Conservation (phyloP, 2,329 filamentous ascomycete genomes). For the Fusarium concolor region DNA sequence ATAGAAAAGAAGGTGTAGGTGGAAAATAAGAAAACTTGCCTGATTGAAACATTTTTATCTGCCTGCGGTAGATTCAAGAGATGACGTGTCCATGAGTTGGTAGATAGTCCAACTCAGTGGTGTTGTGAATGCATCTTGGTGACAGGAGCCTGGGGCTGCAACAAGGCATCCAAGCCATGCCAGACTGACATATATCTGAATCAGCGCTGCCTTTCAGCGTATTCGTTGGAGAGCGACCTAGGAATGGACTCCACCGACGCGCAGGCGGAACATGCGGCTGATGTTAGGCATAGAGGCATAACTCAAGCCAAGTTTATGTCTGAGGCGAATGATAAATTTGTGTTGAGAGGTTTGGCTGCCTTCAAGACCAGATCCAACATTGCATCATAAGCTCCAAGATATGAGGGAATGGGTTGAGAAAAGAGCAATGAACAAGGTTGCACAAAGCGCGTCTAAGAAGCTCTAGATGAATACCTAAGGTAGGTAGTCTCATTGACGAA, state of each 20-base stretch:
- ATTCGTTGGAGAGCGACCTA: conserved; percentile 12
- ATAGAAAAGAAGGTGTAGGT: not conserved
- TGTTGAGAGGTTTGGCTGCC: not conserved
- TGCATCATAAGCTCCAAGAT: not conserved
- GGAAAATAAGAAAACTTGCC: conserved; percentile 19
- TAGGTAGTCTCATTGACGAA: conserved; percentile 12
- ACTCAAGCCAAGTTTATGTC: conserved; percentile 3
- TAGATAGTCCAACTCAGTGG: conserved; percentile 3
- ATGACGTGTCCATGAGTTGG: not conserved
- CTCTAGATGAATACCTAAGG: not conserved
- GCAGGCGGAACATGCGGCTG: conserved; percentile 25
- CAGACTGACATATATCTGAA: conserved; percentile 17
- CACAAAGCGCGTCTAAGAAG: not conserved
- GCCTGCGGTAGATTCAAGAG: not conserved
- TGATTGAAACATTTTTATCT: conserved; percentile 5
- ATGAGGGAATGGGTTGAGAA: conserved; percentile 7
- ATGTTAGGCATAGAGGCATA: conserved; percentile 16
- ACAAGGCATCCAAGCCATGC: conserved; percentile 36
- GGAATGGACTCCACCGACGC: conserved; percentile 37
- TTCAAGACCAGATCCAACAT: not conserved
- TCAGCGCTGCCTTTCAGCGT: conserved; percentile 18
- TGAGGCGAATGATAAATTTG: not conserved
- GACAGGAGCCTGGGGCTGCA: conserved; percentile 23
- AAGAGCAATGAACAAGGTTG: not conserved
- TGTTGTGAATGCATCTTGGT: conserved; percentile 6